Conservation (phyloP, 371 early-diverging fungal genomes). For the Smittium mucronatum region DNA sequence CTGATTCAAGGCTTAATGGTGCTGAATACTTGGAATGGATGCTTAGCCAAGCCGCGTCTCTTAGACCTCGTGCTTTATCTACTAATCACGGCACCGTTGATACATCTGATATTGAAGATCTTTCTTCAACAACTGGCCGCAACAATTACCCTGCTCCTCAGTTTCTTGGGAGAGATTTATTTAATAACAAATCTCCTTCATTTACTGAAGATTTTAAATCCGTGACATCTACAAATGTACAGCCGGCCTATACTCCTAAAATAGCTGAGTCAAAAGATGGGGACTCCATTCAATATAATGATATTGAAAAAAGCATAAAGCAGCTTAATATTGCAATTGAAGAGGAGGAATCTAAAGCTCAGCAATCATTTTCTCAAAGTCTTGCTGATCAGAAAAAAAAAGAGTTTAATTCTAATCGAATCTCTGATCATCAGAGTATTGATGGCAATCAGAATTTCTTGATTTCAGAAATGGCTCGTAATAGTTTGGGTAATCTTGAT, state of each 20-base stretch:
- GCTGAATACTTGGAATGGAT: constrained; percentile 5
- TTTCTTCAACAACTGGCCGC: not conserved
- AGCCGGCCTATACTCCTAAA: not conserved
- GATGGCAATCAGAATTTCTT: not conserved
- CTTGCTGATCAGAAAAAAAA: not conserved
- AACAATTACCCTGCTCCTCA: not conserved
- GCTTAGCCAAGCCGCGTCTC: not conserved
- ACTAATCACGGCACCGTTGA: constrained; percentile 5
- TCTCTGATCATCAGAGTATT: not conserved
- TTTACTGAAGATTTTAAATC: not conserved
- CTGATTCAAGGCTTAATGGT: not conserved
- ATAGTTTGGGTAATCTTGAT: not conserved
- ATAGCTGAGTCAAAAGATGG: not conserved
- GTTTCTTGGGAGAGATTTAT: not conserved
- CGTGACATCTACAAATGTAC: not conserved
- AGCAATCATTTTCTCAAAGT: not conserved
- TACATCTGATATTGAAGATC: not conserved
- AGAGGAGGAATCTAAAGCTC: not conserved
- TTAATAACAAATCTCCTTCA: not conserved
- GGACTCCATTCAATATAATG: not conserved
- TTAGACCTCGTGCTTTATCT: not conserved
- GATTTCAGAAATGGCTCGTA: not conserved
- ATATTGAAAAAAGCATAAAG: not conserved
- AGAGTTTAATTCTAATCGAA: not conserved
- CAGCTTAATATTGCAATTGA: not conserved